Conservation (phyloP, 129 eudicot species). For the Flaveria brownii region DNA sequence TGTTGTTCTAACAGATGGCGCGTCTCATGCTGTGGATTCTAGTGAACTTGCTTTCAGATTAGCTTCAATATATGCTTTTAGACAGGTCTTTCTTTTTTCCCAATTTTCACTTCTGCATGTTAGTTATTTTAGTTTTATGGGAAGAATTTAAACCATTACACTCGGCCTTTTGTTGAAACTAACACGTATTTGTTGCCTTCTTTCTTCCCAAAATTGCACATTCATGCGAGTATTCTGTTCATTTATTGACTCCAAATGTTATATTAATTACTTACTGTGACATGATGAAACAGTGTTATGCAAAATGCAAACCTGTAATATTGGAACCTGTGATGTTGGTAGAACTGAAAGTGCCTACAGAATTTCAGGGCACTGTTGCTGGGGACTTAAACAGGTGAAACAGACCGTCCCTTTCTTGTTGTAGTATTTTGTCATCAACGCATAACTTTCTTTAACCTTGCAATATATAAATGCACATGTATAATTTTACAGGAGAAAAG, state of each 20-base stretch:
- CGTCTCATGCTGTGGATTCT: slow-evolving; percentile 95
- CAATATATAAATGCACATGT: background rate
- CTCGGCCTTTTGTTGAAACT: background rate
- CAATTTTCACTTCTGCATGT: background rate
- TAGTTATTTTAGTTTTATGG: background rate
- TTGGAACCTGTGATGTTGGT: slow-evolving; percentile 98
- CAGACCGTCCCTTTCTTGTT: background rate
- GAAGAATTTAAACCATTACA: background rate
- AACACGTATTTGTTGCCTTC: background rate
- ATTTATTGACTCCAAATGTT: background rate
- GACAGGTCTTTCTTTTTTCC: slow-evolving; percentile 64
- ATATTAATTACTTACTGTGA: background rate
- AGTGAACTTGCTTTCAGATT: slow-evolving; percentile 99
- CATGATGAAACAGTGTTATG: slow-evolving; percentile 59
- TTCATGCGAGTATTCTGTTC: background rate
- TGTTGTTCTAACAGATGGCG: slow-evolving; percentile 81
- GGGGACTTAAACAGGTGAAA: slow-evolving; percentile 96
- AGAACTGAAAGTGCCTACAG: slow-evolving; percentile 84
- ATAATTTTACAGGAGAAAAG: slow-evolving; percentile 73
- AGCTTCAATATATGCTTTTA: slow-evolving; percentile 94
- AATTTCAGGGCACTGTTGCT: slow-evolving; percentile 90
- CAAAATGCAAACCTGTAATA: slow-evolving; percentile 79
- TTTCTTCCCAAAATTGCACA: background rate
- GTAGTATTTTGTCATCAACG: slow-evolving; percentile 16
- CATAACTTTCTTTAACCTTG: slow-evolving; percentile 6